A percentile compares a stretch with the other conserved stretches of the same genome.
These are phyloP conservation scores for Arthrobotrys sphaeroides DNA, from an alignment of 2,329 filamentous ascomycete genomes.

Conservation along the genomic window DNA sequence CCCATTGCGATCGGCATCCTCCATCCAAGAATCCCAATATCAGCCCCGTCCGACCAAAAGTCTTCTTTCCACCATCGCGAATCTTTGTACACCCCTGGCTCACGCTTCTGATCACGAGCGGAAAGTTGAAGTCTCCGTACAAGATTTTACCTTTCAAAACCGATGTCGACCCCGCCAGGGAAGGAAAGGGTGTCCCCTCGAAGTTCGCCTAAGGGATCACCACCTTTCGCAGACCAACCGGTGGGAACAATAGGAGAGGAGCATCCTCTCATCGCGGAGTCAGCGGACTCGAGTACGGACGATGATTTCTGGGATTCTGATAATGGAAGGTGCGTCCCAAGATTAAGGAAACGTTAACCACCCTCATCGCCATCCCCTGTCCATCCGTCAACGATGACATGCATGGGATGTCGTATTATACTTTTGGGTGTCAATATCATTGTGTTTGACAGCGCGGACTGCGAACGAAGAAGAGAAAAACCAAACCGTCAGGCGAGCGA, in stretches of 20 bases:
- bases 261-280: slow-evolving; percentile 23
- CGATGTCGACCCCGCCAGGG: slow-evolving; percentile 50
- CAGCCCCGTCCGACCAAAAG: neutral
- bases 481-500: neutral
- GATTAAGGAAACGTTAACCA: too few species aligned
- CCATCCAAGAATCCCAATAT: neutral
- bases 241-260: slow-evolving; percentile 18
- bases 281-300: slow-evolving; percentile 36
- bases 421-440: neutral
- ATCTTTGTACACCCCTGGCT: slow-evolving; percentile 13
- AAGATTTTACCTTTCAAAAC: neutral
- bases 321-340: slow-evolving; percentile 33
- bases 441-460: neutral
- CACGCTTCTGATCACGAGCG: neutral
- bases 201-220: slow-evolving; percentile 26
- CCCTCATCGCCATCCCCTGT: neutral
- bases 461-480: neutral
- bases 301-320: slow-evolving; percentile 52
- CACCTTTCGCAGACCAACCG: neutral
- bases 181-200: slow-evolving; percentile 37
- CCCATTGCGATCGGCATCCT: neutral
- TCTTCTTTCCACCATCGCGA: slow-evolving; percentile 1
- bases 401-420: slow-evolving; percentile 10
- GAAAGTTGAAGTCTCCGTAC: neutral
- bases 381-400: neutral